These are phyloP conservation scores for Spencermartinsiella europaea DNA, from an alignment of 805 yeast species.

Conservation along the genomic window DNA sequence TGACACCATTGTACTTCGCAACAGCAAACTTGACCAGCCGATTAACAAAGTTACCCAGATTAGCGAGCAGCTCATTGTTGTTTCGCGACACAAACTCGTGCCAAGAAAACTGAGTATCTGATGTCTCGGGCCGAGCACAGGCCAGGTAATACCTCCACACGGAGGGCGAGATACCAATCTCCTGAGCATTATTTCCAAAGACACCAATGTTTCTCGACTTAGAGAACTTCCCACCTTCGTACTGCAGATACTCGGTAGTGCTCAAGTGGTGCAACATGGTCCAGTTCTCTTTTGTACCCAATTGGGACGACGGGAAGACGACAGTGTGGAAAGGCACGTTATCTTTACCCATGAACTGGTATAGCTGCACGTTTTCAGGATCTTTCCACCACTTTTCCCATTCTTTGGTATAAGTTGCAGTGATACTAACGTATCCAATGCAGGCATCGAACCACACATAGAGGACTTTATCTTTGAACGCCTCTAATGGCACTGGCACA, in stretches of 20 bases:
- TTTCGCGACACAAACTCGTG: constrained; percentile 89
- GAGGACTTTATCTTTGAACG: constrained; percentile 80
- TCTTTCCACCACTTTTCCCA: constrained; percentile 95
- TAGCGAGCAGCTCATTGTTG: constrained; percentile 89
- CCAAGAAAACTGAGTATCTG: constrained; percentile 98
- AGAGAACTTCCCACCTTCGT: constrained; percentile 97
- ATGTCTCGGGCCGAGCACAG: constrained; percentile 87
- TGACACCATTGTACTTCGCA: constrained; percentile 87
- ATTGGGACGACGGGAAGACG: constrained; percentile 88
- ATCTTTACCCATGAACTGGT: constrained; percentile 99
- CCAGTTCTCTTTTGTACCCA: constrained; percentile 89
- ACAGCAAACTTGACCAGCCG: constrained; percentile 84
- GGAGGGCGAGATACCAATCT: constrained; percentile 82
- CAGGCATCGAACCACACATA: constrained; percentile 99
- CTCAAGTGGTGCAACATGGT: constrained; percentile 84
- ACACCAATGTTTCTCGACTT: constrained; percentile 98
- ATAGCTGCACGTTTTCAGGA: constrained; percentile 82
- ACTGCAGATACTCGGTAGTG: constrained; percentile 95
- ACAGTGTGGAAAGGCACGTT: constrained; percentile 99
- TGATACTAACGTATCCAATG: constrained; percentile 93
- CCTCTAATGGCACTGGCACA: constrained; percentile 91
- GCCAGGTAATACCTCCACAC: constrained; percentile 98
- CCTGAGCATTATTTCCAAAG: constrained; percentile 95
- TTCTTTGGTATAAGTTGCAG: constrained; percentile 78
- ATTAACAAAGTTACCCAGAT: constrained; percentile 94